Base-by-base conservation (phyloP, 2,329 filamentous ascomycete genomes). In the Ambrosiella cleistominuta region DNA sequence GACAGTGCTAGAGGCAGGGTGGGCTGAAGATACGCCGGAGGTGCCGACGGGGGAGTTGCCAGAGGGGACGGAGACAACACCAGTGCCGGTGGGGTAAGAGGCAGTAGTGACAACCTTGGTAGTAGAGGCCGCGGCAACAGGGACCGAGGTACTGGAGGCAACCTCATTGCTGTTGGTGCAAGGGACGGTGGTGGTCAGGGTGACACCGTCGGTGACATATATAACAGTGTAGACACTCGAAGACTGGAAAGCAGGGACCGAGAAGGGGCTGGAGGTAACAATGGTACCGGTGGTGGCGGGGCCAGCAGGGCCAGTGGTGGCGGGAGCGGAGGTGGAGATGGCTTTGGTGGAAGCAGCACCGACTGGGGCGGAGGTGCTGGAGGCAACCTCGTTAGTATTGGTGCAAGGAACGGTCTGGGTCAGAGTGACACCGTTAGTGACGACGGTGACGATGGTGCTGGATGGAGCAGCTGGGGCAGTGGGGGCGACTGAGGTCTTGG, bases 401-500 rank as follows among this genome's bases (percentile, higher is more conserved):
- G 35, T 37, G 56, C 56, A 52, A 47, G 56, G 39, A n/a, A 44
- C 38, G 12, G 56, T 44, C 27, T 35, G 7, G 37, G 50, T 58
- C 11, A 19, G 8, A 27, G 19, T 44, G 35, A 45, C 40, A 19
- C 56, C 49, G 39, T 58, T 17, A 35, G 42, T 39, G 9, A 39
- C 27, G 13, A 39, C 17, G 40, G 44, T 49, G 19, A 37, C 47
- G 15, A 44, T 40, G 13, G 54, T 56, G 11, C 35, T 38, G 9
- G 40, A 37, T 6, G 45, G 38, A 35, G 11, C 36, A 39, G 36
- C n/a, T 1, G 50, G 27, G 7, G 35, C 40, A n/a, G 51, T 35
- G 45, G 52, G 49, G 17, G 15, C 45, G 12, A 38, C 54, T 9
- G 15, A 47, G n/a, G 44, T 52, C 19, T 13, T 57, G 38, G 56